Conservation (phyloP, 2,329 filamentous ascomycete genomes). For the Cladophialophora exuberans region DNA sequence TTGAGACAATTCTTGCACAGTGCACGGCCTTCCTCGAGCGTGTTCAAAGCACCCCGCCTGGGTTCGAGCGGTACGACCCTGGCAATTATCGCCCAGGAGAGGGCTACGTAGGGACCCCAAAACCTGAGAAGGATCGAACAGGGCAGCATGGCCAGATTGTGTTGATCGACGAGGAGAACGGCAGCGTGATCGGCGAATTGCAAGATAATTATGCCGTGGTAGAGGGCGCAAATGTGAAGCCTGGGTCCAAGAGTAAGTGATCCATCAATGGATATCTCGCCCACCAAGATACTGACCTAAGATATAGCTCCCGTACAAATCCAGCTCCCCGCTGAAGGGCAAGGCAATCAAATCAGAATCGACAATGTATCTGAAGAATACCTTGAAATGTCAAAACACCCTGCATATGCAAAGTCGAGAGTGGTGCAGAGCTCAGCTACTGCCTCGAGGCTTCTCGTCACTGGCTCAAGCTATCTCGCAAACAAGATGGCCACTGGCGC, state of each 20-base stretch:
- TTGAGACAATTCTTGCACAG: conserved; percentile 96
- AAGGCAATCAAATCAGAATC: conserved; percentile 52
- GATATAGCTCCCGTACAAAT: conserved; percentile 52
- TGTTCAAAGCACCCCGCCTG: conserved; percentile 61
- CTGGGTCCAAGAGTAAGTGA: conserved; percentile 82
- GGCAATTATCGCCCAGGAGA: conserved; percentile 78
- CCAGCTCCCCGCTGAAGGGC: conserved; percentile 49
- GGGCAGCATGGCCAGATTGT: conserved; percentile 76
- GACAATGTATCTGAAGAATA: conserved; percentile 61
- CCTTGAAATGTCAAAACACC: conserved; percentile 77
- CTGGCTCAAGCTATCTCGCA: conserved; percentile 77
- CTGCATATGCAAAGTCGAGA: conserved; percentile 85
- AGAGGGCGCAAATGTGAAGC: conserved; percentile 73
- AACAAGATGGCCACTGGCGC: conserved; percentile 78
- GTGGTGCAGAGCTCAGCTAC: conserved; percentile 85
- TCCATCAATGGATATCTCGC: neutral
- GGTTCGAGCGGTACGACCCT: conserved; percentile 70
- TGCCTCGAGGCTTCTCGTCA: conserved; percentile 90
- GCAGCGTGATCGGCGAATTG: conserved; percentile 90
- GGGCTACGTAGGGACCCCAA: conserved; percentile 63
- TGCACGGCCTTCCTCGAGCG: conserved; percentile 94
- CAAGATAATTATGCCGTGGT: conserved; percentile 79
- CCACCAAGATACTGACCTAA: conserved; percentile 32
- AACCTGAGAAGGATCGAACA: conserved; percentile 31
- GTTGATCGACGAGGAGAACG: conserved; percentile 92